Evolutionary conservation across 495 filamentous ascomycete genomes (phyloP), one percentile per base, ranked within the genome.

Genomic region (Astrothelium macrocarpum): DNA sequence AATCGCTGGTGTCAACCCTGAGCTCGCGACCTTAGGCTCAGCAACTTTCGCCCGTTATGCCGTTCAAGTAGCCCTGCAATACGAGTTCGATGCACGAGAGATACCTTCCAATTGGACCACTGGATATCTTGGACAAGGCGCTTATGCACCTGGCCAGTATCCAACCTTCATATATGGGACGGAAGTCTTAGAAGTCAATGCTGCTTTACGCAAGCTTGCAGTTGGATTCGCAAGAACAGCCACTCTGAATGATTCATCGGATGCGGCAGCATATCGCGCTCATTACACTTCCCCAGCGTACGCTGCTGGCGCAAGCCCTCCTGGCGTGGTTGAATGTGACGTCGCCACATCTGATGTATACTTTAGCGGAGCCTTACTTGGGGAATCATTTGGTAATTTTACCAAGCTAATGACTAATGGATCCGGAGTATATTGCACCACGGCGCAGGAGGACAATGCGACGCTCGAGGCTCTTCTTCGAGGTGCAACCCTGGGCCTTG

Each of bases 361-460:
- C 72, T 91, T 78, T 75, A 83, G 81, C 46, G 88, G 88, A 10
- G 73, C 71, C 4, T 67, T 86, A 9, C 79, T 90, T 14, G 74
- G 79, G 39, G 80, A 84, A 39, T 81, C 83, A 1, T 89, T 90
- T 66, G 82, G 81, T 64, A 87, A 87, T 65, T 85, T 79, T 28
- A 88, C 86, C 31, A 75, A 67, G 16, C 65, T 87, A 12, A 80
- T 83, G 72, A 90, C 88, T 0, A 89, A 89, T 66, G 87, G 86
- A n/a, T 81, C 79, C 0, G 86, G 84, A 5, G 70, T 78, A 1
- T 90, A 90, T 74, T 90, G 87, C 76, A 79, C 82, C 64, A 85
- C 80, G 2, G 86, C 85, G 14, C 88, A 90, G 69, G 88, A 91
- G 70, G 88, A 91, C 70, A 90, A 87, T 67, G 87, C 86, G 4